These are phyloP conservation scores for Hypomyces perniciosus DNA, from an alignment of 2,329 filamentous ascomycete genomes.

Conservation along the genomic window DNA sequence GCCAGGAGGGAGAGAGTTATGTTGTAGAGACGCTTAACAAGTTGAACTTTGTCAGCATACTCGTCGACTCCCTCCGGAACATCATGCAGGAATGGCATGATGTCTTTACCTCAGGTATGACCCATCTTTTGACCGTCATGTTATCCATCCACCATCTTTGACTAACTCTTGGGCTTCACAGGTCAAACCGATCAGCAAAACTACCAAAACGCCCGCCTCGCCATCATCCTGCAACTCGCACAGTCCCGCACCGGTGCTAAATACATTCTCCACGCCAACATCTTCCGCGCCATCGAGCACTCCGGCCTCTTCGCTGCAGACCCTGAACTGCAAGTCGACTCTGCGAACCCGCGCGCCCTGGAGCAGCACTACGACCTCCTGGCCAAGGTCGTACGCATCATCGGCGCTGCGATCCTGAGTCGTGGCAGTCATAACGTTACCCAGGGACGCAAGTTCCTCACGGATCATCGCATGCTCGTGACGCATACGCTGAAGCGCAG, in stretches of 20 bases:
- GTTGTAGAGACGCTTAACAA: conserved; percentile 75
- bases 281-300: conserved; percentile 74
- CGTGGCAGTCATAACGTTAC: conserved; percentile 77
- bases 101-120: conserved; percentile 47
- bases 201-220: conserved; percentile 65
- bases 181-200: conserved; percentile 40
- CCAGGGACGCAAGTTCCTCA: conserved; percentile 73
- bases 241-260: conserved; percentile 81
- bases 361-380: conserved; percentile 81
- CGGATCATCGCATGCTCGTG: conserved; percentile 76
- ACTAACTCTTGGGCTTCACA: conserved; percentile 13
- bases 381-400: conserved; percentile 70
- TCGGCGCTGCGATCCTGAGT: conserved; percentile 74
- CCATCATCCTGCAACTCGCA: conserved; percentile 75
- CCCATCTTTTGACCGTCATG: conserved; percentile 3
- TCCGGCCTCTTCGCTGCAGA: conserved; percentile 86
- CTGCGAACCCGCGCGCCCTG: conserved; percentile 63
- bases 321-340: conserved; percentile 81
- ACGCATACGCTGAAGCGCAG: conserved; percentile 86
- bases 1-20: conserved; percentile 63
- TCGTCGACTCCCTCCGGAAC: conserved; percentile 79
- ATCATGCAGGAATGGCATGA: conserved; percentile 67
- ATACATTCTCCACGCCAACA: conserved; percentile 79
- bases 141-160: background rate
- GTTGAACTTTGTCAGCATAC: conserved; percentile 84